A percentile compares a stretch with the other conserved stretches of the same genome.
Conservation (phyloP, 176 grass and related monocot genomes). For the Aegilops sharonensis region DNA sequence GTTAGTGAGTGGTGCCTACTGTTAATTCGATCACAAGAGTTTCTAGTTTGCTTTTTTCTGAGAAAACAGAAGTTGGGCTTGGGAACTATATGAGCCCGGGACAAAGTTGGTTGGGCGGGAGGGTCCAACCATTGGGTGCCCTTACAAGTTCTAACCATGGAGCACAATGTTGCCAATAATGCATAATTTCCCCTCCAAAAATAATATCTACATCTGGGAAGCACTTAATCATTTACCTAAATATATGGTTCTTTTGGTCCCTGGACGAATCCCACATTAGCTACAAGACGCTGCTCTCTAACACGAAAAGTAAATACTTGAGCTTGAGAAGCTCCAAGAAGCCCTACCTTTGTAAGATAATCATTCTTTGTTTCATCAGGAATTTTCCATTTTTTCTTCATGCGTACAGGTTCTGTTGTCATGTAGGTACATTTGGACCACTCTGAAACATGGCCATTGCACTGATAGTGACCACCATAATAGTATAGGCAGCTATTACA, state of each 20-base stretch:
- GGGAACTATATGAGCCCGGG: not conserved
- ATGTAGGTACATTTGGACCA: slow-evolving; percentile 92
- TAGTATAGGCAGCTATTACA: slow-evolving; percentile 67
- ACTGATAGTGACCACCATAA: slow-evolving; percentile 68
- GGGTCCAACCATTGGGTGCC: slow-evolving; percentile 10
- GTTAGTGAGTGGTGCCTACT: not conserved
- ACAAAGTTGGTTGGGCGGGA: not conserved
- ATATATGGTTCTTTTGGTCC: not conserved
- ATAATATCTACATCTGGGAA: not conserved
- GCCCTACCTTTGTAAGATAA: slow-evolving; percentile 75
- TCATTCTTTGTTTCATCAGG: slow-evolving; percentile 57
- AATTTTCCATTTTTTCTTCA: slow-evolving; percentile 82
- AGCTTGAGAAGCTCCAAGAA: not conserved
- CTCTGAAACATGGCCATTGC: slow-evolving; percentile 83
- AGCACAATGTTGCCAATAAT: not conserved
- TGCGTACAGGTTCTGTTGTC: slow-evolving; percentile 65
- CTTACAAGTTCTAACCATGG: slow-evolving; percentile 16
- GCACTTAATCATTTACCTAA: not conserved
- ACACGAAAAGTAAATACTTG: not conserved
- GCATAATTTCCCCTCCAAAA: not conserved
- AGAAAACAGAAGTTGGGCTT: not conserved
- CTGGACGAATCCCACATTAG: not conserved
- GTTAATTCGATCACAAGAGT: not conserved
- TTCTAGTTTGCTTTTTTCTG: not conserved
- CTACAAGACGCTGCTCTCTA: not conserved